phyloP scores from a whole-genome alignment of 768 basidiomycete genomes.

The Lanmaoa pseudosensibilis region DNA sequence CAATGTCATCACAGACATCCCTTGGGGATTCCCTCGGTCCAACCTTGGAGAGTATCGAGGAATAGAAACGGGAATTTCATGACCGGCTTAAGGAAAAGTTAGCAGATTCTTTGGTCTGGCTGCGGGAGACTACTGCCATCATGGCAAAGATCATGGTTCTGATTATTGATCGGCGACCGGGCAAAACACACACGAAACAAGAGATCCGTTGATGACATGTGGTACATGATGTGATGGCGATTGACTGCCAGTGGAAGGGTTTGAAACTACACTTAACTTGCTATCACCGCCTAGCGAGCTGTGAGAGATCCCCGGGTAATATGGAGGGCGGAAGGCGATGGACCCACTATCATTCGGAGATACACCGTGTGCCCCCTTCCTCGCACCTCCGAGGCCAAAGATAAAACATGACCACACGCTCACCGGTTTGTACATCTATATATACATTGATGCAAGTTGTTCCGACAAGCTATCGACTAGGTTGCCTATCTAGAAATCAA shows the following conservation, averaged over 20 bases:
- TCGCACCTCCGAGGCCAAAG: background rate
- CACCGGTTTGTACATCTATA: background rate
- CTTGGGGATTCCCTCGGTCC: background rate
- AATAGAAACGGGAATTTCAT: background rate
- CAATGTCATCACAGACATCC: background rate
- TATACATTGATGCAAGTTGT: background rate
- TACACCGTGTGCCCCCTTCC: too few species aligned
- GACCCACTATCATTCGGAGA: background rate
- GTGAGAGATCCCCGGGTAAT: background rate
- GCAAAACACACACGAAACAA: too few species aligned
- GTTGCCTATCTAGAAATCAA: constrained; percentile 69
- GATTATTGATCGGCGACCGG: background rate
- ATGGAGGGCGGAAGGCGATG: background rate
- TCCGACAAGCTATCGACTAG: background rate
- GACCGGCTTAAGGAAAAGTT: background rate
- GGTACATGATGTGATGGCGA: background rate
- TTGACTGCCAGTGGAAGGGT: background rate
- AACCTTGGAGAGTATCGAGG: background rate
- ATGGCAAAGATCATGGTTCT: background rate
- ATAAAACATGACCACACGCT: background rate
- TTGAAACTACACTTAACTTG: background rate
- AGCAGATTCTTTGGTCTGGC: background rate
- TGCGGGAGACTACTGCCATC: too few species aligned
- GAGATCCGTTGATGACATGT: background rate
- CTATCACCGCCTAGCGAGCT: background rate